phyloP scores from a whole-genome alignment of 148 eudicot genomes.

The Rhododendron simsii region DNA sequence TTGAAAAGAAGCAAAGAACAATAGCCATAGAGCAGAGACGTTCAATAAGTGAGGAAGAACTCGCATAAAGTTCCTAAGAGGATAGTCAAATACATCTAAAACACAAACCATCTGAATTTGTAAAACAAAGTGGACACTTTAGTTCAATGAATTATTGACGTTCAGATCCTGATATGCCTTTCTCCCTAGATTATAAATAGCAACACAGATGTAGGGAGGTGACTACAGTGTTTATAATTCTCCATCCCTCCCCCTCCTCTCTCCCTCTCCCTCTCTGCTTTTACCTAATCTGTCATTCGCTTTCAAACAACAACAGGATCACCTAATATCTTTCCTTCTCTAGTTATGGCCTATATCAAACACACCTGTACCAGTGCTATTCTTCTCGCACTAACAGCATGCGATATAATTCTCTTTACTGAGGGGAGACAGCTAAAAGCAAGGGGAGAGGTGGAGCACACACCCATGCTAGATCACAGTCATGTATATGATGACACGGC shows the following conservation, averaged over 20 bases:
- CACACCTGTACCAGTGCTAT: conserved; percentile 3
- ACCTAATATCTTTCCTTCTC: background rate
- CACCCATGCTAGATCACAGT: background rate
- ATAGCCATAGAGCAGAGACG: background rate
- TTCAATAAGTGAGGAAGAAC: conserved; percentile 2
- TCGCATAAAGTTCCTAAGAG: background rate
- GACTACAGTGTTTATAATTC: background rate
- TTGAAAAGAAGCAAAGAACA: background rate
- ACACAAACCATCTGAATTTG: background rate
- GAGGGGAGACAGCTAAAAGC: conserved; percentile 29
- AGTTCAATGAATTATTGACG: background rate
- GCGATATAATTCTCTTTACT: conserved; percentile 11
- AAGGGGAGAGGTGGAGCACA: background rate
- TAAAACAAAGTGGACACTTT: background rate
- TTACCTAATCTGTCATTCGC: background rate
- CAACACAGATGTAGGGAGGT: background rate
- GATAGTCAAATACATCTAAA: background rate
- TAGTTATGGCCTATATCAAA: conserved; percentile 20
- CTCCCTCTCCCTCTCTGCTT: background rate
- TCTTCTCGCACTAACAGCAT: conserved; percentile 15
- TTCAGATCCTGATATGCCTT: background rate
- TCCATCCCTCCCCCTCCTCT: background rate
- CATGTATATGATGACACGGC: background rate
- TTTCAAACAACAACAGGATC: background rate
- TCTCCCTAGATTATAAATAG: background rate